These are phyloP conservation scores for Candida andamanensis DNA, from an alignment of 805 yeast genomes.

Conservation along the genomic window DNA sequence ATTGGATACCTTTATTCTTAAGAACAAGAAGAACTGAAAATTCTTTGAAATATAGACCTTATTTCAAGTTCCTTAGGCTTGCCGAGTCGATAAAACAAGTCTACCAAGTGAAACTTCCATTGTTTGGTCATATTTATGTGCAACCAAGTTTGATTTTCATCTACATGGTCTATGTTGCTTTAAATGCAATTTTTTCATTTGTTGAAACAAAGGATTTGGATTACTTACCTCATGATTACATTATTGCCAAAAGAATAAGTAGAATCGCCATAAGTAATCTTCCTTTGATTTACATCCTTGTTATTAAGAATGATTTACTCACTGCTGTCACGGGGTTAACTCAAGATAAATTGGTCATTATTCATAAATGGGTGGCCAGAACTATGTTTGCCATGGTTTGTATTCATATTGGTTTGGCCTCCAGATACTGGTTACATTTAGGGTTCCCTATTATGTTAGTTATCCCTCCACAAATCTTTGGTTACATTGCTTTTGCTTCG, in stretches of 20 bases:
- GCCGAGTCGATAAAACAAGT: slow-evolving; percentile 27
- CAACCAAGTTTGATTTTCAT: slow-evolving; percentile 40
- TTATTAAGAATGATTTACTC: slow-evolving; percentile 37
- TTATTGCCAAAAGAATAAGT: slow-evolving; percentile 40
- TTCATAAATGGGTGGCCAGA: slow-evolving; percentile 45
- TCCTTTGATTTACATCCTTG: slow-evolving; percentile 31
- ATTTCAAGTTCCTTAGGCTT: slow-evolving; percentile 21
- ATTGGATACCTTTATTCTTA: slow-evolving; percentile 35
- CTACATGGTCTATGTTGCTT: slow-evolving; percentile 19
- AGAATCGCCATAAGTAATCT: slow-evolving; percentile 36
- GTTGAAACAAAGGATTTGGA: slow-evolving; percentile 32
- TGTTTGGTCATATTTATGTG: slow-evolving; percentile 19
- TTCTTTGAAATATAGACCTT: slow-evolving; percentile 13
- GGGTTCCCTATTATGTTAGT: slow-evolving; percentile 33
- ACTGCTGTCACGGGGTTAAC: slow-evolving; percentile 38
- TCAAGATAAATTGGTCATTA: slow-evolving; percentile 31
- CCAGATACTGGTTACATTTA: slow-evolving; percentile 38
- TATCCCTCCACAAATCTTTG: slow-evolving; percentile 49
- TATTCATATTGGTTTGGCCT: slow-evolving; percentile 29
- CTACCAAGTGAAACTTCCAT: slow-evolving; percentile 15
- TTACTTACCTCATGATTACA: slow-evolving; percentile 34
- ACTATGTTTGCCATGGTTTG: slow-evolving; percentile 30
- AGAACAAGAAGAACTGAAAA: slow-evolving; percentile 18
- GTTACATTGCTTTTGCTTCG: slow-evolving; percentile 39
- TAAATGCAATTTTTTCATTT: slow-evolving; percentile 24